Evolutionary conservation across 345 rosid genomes (phyloP).

Genomic region (Combretum micranthum): DNA sequence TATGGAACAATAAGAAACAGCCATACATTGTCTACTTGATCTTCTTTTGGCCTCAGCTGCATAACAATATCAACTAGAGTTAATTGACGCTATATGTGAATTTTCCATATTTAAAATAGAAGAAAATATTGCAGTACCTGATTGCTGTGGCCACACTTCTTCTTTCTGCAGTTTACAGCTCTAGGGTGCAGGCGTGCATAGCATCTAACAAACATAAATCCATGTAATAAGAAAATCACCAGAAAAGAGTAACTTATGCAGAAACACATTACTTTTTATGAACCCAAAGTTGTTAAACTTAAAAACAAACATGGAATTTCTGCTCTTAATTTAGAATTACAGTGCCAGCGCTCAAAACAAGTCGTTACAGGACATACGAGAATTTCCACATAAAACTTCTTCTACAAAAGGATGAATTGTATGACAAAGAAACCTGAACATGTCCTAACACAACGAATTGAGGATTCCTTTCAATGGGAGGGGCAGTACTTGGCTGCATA

Average conservation of each 20-base stretch:
- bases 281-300: too few species aligned
- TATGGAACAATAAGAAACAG: neutral
- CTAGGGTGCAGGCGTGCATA: slow-evolving; percentile 96
- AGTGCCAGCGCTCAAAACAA: too few species aligned
- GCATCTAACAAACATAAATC: slow-evolving; percentile 33
- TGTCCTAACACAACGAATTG: too few species aligned
- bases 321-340: too few species aligned
- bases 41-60: slow-evolving; percentile 99
- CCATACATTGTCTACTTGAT: slow-evolving; percentile 38
- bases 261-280: neutral
- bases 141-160: slow-evolving; percentile 98
- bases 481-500: too few species aligned
- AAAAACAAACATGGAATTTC: too few species aligned
- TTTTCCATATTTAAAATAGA: neutral
- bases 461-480: too few species aligned
- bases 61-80: neutral
- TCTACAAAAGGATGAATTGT: too few species aligned
- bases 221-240: neutral
- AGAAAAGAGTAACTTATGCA: too few species aligned
- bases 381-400: too few species aligned
- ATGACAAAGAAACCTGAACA: too few species aligned
- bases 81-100: neutral
- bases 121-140: slow-evolving; percentile 42
- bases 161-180: slow-evolving; percentile 96
- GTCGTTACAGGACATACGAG: too few species aligned